A percentile compares a stretch with the other conserved stretches of the same genome.
These are phyloP conservation scores for Arthrocladium fulminans DNA, from an alignment of 2,329 filamentous ascomycete species.

Conservation along the genomic window DNA sequence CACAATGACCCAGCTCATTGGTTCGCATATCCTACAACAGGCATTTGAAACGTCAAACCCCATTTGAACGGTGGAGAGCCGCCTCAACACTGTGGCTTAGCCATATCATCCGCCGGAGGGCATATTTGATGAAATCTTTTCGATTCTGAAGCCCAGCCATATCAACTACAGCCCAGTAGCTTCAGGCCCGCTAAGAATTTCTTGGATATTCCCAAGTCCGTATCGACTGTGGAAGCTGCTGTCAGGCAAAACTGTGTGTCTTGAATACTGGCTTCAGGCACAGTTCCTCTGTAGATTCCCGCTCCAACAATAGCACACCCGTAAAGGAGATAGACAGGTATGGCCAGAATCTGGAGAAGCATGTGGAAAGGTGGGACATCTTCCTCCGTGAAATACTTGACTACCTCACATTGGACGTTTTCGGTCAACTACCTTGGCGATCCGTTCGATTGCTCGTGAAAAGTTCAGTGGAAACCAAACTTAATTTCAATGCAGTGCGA, in stretches of 20 bases:
- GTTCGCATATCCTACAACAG: neutral
- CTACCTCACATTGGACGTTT: conserved; percentile 35
- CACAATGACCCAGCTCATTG: neutral
- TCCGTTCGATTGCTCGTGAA: conserved; percentile 11
- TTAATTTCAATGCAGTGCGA: conserved; percentile 5
- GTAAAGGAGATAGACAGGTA: conserved; percentile 1
- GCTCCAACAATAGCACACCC: conserved; percentile 24
- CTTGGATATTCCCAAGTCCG: too few species aligned
- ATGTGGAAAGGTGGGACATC: conserved; percentile 25
- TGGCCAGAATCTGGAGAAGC: conserved; percentile 2
- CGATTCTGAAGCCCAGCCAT: too few species aligned
- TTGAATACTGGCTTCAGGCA: conserved; percentile 34
- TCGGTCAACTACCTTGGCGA: conserved; percentile 28
- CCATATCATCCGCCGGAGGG: neutral
- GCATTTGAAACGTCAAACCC: conserved; percentile 1
- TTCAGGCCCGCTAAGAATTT: conserved; percentile 22
- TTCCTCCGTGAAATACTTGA: conserved; percentile 30
- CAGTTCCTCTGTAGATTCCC: conserved; percentile 29
- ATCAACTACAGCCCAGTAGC: too few species aligned
- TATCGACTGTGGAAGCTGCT: conserved; percentile 29
- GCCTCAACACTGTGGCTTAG: neutral
- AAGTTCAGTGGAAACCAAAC: too few species aligned
- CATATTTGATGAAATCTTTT: too few species aligned
- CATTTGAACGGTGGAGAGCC: neutral
- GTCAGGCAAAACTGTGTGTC: conserved; percentile 31